Base-by-base conservation (phyloP, 306 rosid genomes). In the Lotus japonicus region DNA sequence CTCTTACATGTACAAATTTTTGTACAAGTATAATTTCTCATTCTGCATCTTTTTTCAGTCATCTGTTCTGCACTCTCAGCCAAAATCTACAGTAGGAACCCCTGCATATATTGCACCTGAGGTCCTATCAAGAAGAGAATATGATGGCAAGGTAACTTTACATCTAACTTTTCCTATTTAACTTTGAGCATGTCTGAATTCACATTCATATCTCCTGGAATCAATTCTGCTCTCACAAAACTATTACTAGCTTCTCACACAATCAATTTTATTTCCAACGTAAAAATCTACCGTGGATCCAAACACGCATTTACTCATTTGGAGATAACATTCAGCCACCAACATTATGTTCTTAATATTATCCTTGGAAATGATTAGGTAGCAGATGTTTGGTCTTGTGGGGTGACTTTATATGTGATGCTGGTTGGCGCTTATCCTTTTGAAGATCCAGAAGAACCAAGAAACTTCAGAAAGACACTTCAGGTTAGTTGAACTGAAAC, bases 331-430 rank as follows among this genome's bases (percentile, higher is more conserved):
- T 63, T 73, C 78, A 56, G 65, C 68, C 55, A 70, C 43, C 9
- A 46, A 33, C 11, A 38, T 38, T 53, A 48, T 41, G 43, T 64
- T 43, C 63, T 76, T 67, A 35, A 63, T 43, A 63, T 76, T 67
- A 35, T 76, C 66, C 33, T 71, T 52, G 77, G 49, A 55, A 78
- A 76, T 81, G 77, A 74, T 72, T 64, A 90, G 99, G 86, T 95
- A 61, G 97, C 99, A 68, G 99, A 95, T 88, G 99, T 95, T 78
- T 95, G 99, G 99, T 91, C 97, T 52, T 95, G 99, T 85, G 99
- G 96, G 79, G 99, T 95, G 78, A 95, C 99, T 53, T 79, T 95
- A 38, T 95, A 95, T 80, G 99, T 95, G 78, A 95, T 95, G 99
- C 83, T 95, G 68, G 99, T 88, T 73, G 99, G 99, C 3, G 97